Base-by-base conservation (phyloP, 2,329 filamentous ascomycete species). In the Kalmusia sp. region DNA sequence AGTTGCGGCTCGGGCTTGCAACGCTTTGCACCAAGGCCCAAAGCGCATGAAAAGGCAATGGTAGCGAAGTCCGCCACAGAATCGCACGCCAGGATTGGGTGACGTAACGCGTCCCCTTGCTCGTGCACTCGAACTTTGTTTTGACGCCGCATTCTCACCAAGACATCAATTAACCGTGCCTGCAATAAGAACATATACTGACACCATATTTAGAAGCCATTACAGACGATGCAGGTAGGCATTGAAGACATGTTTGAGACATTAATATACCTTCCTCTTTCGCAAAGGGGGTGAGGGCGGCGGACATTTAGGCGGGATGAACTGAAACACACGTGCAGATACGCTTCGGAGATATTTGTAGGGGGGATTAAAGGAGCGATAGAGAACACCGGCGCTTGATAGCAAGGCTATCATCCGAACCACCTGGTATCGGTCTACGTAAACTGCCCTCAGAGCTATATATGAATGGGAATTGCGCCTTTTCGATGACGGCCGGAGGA, bases 311-410 rank as follows among this genome's bases (percentile, higher is more conserved):
- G 44, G 44, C 44, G 33, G 12, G 4, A 15, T 6, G 9, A 7
- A 21, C 44, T 47, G 44, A 47, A 47, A 47, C 44, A 21, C 44
- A 25, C 33, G n/a, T 37, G 33, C 33, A 37, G 33, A 24, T 47
- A 21, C 44, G 44, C 44, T 28, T 37, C 31, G 44, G 33, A 47
- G 22, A 47, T 37, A 30, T 47, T 30, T 14, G 8, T 12, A 19
- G 24, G 44, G 33, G 44, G 3, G 6, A 14, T n/a, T 7, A 6
- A 15, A 30, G 30, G 21, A 31, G 19, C 40, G 9, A 38, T 24
- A 12, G 27, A 28, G 27, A 28, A 6, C 27, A 6, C 6, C 27
- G 12, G 27, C 27, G 27, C 7, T 5, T 17, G 34, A 12, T 17
- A 14, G n/a, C 35, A n/a, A 24, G 6, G 35, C 12, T 22, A n/a